Conservation (phyloP, 306 rosid species). For the Quercus variabilis region DNA sequence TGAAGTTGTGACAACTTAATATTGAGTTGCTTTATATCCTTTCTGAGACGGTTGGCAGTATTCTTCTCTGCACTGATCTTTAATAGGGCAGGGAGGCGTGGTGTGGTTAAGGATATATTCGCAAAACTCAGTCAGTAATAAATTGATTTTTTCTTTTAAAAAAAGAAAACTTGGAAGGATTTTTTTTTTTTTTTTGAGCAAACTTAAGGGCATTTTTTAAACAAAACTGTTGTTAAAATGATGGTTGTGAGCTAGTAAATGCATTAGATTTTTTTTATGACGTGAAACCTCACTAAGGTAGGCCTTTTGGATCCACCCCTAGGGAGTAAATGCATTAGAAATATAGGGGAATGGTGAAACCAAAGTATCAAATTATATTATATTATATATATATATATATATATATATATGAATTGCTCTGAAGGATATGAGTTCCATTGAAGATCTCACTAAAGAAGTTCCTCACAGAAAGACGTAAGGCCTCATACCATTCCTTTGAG, state of each 20-base stretch:
- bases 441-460: slow-evolving; percentile 89
- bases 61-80: slow-evolving; percentile 81
- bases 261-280: no score
- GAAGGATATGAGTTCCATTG: slow-evolving; percentile 95
- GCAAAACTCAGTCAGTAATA: neutral
- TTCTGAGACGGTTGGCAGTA: slow-evolving; percentile 62
- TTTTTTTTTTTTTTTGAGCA: neutral
- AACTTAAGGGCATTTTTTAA: neutral
- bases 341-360: neutral
- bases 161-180: neutral
- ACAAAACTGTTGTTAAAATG: neutral
- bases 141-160: no score
- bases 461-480: slow-evolving; percentile 80
- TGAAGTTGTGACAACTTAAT: slow-evolving; percentile 76
- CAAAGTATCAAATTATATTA: neutral
- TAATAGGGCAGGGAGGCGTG: slow-evolving; percentile 81
- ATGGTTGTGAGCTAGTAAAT: neutral
- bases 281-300: no score
- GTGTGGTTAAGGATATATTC: slow-evolving; percentile 52
- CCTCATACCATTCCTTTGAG: slow-evolving; percentile 87
- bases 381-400: neutral
- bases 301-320: no score
- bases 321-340: neutral
- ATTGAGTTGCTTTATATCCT: slow-evolving; percentile 70
- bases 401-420: neutral